A percentile compares a stretch with the other conserved stretches of the same genome.
Conservation (phyloP, 1,284 basidiomycete genomes). For the Austroboletus niveus region DNA sequence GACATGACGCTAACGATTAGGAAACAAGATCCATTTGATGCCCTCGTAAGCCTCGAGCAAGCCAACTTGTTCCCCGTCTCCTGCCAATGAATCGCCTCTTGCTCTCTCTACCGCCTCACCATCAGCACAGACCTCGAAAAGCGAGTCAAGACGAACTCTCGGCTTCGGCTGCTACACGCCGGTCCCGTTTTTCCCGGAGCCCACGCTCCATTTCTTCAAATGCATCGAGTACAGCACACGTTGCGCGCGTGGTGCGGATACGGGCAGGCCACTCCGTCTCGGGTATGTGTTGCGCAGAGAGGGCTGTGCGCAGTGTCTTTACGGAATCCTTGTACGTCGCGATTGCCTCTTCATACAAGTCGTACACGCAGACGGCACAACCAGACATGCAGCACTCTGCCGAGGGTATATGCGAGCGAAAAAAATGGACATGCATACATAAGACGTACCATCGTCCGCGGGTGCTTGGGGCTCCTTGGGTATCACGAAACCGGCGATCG, state of each 20-base stretch:
- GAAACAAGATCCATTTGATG: constrained; percentile 25
- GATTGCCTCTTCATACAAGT: constrained; percentile 79
- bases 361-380: constrained; percentile 86
- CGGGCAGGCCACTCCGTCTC: constrained; percentile 63
- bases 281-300: constrained; percentile 51
- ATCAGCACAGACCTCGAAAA: constrained; percentile 11
- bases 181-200: constrained; percentile 45
- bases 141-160: constrained; percentile 38
- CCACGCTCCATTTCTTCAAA: constrained; percentile 67
- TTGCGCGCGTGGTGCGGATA: constrained; percentile 26
- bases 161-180: constrained; percentile 24
- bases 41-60: constrained; percentile 22
- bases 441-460: constrained; percentile 51
- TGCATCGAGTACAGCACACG: constrained; percentile 44
- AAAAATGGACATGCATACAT: not conserved
- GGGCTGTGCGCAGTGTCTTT: constrained; percentile 46
- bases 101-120: constrained; percentile 13
- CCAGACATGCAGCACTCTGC: constrained; percentile 92
- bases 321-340: constrained; percentile 63
- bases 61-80: constrained; percentile 6
- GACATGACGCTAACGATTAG: constrained; percentile 13
- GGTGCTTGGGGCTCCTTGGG: constrained; percentile 61
- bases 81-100: constrained; percentile 17
- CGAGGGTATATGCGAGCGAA: not conserved
- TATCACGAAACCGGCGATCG: constrained; percentile 49